These are phyloP conservation scores for Ogataea nitratoaversa DNA, from an alignment of 805 yeast species.

Conservation along the genomic window DNA sequence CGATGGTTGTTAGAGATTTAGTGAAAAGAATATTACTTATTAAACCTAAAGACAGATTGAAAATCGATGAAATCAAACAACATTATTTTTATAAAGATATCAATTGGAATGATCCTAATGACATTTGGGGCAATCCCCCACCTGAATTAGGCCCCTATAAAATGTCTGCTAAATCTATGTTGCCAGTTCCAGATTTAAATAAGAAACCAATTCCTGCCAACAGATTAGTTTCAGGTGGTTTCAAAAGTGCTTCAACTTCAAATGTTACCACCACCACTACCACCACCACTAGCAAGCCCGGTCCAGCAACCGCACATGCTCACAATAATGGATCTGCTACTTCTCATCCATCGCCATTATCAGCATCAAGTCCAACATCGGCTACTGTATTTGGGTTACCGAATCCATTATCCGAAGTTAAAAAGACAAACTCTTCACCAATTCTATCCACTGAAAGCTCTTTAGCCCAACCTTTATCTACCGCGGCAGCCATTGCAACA, in stretches of 20 bases:
- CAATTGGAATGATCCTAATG: constrained; percentile 48
- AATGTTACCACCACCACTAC: constrained; percentile 4
- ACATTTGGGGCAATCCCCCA: constrained; percentile 55
- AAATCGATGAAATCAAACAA: constrained; percentile 50
- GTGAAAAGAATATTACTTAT: constrained; percentile 64
- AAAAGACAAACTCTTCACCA: constrained; percentile 16
- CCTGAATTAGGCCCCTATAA: constrained; percentile 72
- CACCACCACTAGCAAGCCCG: not conserved
- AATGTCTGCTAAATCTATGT: constrained; percentile 73
- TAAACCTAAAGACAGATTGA: constrained; percentile 59
- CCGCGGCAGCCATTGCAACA: constrained; percentile 23
- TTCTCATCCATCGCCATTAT: not conserved
- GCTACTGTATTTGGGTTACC: constrained; percentile 22
- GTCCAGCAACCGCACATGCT: not conserved
- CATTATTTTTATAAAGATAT: constrained; percentile 61
- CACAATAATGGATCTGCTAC: constrained; percentile 3
- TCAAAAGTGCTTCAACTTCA: constrained; percentile 6
- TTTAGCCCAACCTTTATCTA: constrained; percentile 9
- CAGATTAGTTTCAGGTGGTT: not conserved
- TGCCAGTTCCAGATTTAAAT: constrained; percentile 57
- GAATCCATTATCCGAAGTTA: constrained; percentile 11
- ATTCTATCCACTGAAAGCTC: constrained; percentile 12
- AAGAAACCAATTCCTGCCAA: constrained; percentile 17
- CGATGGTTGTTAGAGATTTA: constrained; percentile 65
- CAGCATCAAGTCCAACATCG: constrained; percentile 3